Evolutionary conservation across 2,329 filamentous ascomycete genomes (phyloP).

Genomic region (Verticillium nubilum): DNA sequence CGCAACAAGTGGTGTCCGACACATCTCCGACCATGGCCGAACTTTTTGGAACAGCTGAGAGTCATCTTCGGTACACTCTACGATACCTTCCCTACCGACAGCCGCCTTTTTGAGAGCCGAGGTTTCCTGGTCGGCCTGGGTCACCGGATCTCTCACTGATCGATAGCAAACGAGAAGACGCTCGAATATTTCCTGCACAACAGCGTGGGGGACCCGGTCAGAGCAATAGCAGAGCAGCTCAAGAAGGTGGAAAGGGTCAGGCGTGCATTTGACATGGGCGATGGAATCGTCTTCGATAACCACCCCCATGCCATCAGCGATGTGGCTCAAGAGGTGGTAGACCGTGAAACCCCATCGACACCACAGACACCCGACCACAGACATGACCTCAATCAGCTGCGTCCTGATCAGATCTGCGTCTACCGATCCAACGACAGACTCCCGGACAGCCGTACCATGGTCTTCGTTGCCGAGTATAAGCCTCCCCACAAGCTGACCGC

Average conservation of each 20-base stretch:
- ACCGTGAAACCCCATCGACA: slow-evolving; percentile 15
- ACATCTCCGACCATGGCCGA: slow-evolving; percentile 19
- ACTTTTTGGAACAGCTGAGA: slow-evolving; percentile 21
- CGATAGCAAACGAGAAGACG: slow-evolving; percentile 19
- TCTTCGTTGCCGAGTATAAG: slow-evolving; percentile 38
- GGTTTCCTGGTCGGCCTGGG: slow-evolving; percentile 17
- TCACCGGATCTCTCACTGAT: slow-evolving; percentile 10
- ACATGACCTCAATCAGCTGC: slow-evolving; percentile 14
- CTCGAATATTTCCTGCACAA: slow-evolving; percentile 22
- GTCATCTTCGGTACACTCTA: slow-evolving; percentile 16
- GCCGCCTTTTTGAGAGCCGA: slow-evolving; percentile 19
- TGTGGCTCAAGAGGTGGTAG: slow-evolving; percentile 18
- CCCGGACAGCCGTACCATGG: slow-evolving; percentile 14
- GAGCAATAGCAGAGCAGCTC: slow-evolving; percentile 22
- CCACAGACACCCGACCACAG: not conserved
- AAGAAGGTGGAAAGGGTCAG: slow-evolving; percentile 12
- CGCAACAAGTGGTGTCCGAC: slow-evolving; percentile 21
- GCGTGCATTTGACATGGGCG: slow-evolving; percentile 17
- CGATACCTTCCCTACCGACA: slow-evolving; percentile 12
- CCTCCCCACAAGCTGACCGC: slow-evolving; percentile 38
- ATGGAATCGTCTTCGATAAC: slow-evolving; percentile 26
- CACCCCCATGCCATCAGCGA: slow-evolving; percentile 20
- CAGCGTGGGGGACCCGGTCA: slow-evolving; percentile 23
- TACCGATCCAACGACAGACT: slow-evolving; percentile 8
- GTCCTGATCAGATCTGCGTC: slow-evolving; percentile 27